Evolutionary conservation across 345 rosid species (phyloP), one percentile per base, ranked within the genome.

Genomic region (Rhodomyrtus tomentosa): DNA sequence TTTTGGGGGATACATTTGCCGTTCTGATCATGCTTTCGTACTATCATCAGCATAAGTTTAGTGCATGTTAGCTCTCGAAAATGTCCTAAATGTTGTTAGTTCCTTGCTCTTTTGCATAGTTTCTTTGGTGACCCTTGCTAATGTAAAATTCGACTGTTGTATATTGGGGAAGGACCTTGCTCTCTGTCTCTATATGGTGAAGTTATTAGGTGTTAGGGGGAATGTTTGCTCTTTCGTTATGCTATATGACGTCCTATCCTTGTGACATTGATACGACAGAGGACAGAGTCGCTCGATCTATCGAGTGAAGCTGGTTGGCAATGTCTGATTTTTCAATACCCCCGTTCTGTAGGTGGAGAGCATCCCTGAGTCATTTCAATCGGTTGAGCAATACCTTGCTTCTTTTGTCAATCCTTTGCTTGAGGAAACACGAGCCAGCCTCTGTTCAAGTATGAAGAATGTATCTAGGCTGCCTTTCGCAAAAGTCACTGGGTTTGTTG

Each of bases 341-440:
- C 76, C 13, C 25, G 3, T 68, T 36, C 18, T 18, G 76, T 80
- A 88, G 90, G 87, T 88, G 55, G 62, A 68, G 74, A 80, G 50
- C 55, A 86, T 88, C 73, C 90, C 88, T 8, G 82, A 82, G 14
- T 55, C 84, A 16, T 86, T 88, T 83, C 82, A 80, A 15, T 83
- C 82, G 18, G 84, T 83, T 14, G 48, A 82, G 68, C 79, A 86
- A 6, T 88, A 88, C 81, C 81, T 82, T 10, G 48, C 24, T 6
- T 84, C 81, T 15, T 88, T 50, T 49, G 6, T 40, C 25, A 32
- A 38, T 76, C 88, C 89, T 24, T 74, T 88, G 56, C 38, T 88
- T 48, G 89, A 88, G 80, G 89, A 88, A 53, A 83, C 84, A 18
- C 82, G 89, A 81, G 86, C 86, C 6, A 45, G 82, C 13, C 84